Evolutionary conservation across 1,139 yeast genomes (phyloP).

Genomic region (Pichia sp.): DNA sequence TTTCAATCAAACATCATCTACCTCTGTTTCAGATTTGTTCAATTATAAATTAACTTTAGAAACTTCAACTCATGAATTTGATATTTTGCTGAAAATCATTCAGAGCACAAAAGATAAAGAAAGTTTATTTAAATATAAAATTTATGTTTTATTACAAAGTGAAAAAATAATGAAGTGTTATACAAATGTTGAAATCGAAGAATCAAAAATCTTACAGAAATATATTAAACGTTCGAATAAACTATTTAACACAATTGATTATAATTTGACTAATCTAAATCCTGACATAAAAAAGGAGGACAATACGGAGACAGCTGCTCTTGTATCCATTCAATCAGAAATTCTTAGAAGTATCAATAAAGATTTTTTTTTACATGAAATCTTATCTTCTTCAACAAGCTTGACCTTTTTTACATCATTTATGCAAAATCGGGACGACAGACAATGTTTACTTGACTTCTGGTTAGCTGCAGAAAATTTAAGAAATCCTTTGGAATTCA

Average conservation of each 20-base stretch:
- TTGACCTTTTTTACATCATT: conserved; percentile 49
- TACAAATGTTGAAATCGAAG: conserved; percentile 2
- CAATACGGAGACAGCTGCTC: no score
- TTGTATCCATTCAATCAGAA: no score
- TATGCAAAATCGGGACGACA: conserved; percentile 41
- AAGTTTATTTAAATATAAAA: conserved; percentile 39
- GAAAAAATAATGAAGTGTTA: neutral
- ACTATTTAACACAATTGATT: conserved; percentile 1
- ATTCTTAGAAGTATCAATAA: neutral
- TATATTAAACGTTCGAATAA: conserved; percentile 6
- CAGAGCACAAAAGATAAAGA: conserved; percentile 15
- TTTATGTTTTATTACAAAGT: conserved; percentile 32
- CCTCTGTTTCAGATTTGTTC: conserved; percentile 12
- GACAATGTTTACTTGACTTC: conserved; percentile 45
- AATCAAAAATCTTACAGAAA: conserved; percentile 5
- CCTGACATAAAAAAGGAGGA: neutral
- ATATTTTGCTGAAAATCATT: conserved; percentile 1
- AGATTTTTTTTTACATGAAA: conserved; percentile 30
- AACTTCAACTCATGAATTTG: conserved; percentile 6
- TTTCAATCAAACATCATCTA: neutral
- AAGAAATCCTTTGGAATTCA: conserved; percentile 60
- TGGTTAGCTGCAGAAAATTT: conserved; percentile 65
- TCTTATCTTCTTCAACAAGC: conserved; percentile 42
- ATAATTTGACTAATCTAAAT: neutral
- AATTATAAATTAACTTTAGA: neutral